Percentiles rank a stretch among this genome's conserved stretches.
These are phyloP conservation scores for Pholiota molesta DNA, from an alignment of 768 basidiomycete genomes.

Conservation along the genomic window DNA sequence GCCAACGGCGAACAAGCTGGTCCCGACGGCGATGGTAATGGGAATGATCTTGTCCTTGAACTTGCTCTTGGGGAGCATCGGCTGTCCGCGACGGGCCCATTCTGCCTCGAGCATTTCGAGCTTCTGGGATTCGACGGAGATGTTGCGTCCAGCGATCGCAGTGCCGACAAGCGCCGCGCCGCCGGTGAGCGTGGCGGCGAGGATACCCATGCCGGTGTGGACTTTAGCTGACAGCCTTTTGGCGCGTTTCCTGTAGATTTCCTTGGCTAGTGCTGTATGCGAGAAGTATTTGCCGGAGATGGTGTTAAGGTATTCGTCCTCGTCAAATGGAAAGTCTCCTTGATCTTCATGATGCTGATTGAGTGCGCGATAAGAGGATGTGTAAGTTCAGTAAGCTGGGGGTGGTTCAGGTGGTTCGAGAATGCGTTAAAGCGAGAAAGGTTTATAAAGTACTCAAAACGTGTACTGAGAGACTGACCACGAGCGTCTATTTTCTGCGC, in stretches of 20 bases:
- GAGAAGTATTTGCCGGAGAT: background rate
- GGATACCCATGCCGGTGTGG: background rate
- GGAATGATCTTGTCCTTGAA: constrained; percentile 11
- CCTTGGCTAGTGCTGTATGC: background rate
- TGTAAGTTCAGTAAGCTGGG: background rate
- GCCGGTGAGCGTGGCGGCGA: constrained; percentile 6
- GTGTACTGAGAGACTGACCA: background rate
- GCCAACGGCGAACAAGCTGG: constrained; percentile 5
- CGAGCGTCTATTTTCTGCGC: background rate
- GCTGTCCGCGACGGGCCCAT: constrained; percentile 5
- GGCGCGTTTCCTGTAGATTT: constrained; percentile 9
- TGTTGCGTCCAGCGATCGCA: background rate
- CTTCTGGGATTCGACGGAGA: constrained; percentile 10
- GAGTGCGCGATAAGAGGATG: too few relatives aligned
- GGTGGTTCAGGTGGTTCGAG: background rate
- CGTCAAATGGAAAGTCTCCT: constrained; percentile 1
- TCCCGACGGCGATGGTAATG: constrained; percentile 4
- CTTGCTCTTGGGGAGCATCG: background rate
- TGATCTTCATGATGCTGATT: constrained; percentile 8
- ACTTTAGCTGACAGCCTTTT: constrained; percentile 9
- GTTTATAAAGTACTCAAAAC: background rate
- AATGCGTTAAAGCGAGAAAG: background rate
- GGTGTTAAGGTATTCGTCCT: constrained; percentile 2
- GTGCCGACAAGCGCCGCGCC: background rate
- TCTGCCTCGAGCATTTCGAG: constrained; percentile 9